Conservation (phyloP, 2,329 filamentous ascomycete species). For the Aspergillus sp. region DNA sequence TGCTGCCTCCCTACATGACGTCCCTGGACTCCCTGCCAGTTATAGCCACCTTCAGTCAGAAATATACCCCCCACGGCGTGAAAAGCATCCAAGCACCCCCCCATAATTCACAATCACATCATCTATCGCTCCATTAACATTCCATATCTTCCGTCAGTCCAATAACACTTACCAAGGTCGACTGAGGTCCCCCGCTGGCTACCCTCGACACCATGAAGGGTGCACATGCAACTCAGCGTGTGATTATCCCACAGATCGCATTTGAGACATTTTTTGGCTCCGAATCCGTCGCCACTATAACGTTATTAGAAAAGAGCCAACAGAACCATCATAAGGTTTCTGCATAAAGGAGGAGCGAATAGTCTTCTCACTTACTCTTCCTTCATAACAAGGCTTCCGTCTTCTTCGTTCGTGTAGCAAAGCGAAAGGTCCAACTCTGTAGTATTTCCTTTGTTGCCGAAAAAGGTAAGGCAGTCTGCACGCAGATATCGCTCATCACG, state of each 20-base stretch:
- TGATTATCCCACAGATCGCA: background rate
- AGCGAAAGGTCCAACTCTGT: background rate
- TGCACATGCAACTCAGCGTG: background rate
- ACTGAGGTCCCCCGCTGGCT: background rate
- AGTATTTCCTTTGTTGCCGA: background rate
- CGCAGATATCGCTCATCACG: background rate
- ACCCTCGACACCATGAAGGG: background rate
- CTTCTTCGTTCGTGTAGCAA: background rate
- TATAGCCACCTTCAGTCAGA: background rate
- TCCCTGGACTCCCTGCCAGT: no score
- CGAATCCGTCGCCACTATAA: background rate
- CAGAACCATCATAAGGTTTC: background rate
- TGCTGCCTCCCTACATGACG: background rate
- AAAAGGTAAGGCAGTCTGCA: background rate
- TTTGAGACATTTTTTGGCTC: background rate
- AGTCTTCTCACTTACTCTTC: background rate
- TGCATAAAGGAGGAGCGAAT: background rate
- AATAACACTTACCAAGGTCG: background rate
- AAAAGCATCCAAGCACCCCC: background rate
- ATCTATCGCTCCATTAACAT: background rate
- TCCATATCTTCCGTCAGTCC: background rate
- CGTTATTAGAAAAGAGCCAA: background rate
- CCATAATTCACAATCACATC: background rate
- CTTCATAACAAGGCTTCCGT: background rate
- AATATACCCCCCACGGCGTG: background rate